Conservation (phyloP, 208 protist species). For the Crithidia brevicula region DNA sequence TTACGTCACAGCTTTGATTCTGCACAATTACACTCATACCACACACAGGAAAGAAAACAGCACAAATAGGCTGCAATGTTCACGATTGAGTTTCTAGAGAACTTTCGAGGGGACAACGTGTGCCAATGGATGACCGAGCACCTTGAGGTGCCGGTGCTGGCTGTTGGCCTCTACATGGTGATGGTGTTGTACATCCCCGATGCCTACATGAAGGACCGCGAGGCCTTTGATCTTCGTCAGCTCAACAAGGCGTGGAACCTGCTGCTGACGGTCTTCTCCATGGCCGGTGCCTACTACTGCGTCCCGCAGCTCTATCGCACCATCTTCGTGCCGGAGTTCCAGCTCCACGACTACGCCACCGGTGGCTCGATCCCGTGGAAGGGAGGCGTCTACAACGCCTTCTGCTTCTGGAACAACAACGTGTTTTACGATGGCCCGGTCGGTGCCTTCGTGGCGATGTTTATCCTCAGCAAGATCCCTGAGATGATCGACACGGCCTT, state of each 20-base stretch:
- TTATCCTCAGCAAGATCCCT: conserved; percentile 84
- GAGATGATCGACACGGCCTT: conserved; percentile 90
- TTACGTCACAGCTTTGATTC: too few species aligned
- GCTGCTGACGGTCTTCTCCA: conserved; percentile 77
- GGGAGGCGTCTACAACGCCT: conserved; percentile 56
- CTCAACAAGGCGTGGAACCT: conserved; percentile 85
- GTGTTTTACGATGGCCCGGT: conserved; percentile 59
- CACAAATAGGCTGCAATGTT: background rate
- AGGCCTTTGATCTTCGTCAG: conserved; percentile 50
- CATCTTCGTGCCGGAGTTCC: conserved; percentile 31
- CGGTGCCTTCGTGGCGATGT: conserved; percentile 70
- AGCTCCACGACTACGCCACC: conserved; percentile 32
- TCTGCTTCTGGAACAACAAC: conserved; percentile 60
- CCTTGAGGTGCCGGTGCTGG: conserved; percentile 52
- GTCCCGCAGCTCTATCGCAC: conserved; percentile 55
- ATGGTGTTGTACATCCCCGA: conserved; percentile 63
- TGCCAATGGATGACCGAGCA: conserved; percentile 55
- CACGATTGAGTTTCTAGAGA: conserved; percentile 13
- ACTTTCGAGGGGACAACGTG: conserved; percentile 45
- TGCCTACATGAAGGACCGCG: conserved; percentile 73
- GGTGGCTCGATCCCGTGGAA: conserved; percentile 20
- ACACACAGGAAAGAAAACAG: too few species aligned
- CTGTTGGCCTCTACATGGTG: conserved; percentile 49
- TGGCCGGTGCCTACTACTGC: conserved; percentile 62
- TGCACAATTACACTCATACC: too few species aligned